A percentile compares a stretch with the other conserved stretches of the same genome.
Evolutionary conservation across 106 monocot species (phyloP).

Genomic region (Posidonia australis): DNA sequence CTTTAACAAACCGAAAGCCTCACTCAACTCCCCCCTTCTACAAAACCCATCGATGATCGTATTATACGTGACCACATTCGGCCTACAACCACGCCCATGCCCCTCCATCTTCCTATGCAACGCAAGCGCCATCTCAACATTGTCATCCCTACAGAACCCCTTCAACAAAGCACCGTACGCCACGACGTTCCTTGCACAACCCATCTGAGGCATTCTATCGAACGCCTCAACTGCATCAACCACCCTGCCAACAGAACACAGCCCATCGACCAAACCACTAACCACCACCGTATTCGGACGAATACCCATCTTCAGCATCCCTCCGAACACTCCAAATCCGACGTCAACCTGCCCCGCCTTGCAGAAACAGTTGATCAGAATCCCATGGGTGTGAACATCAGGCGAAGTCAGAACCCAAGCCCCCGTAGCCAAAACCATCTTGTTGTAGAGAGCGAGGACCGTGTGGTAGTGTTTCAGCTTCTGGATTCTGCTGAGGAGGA

Average conservation of each 20-base stretch:
- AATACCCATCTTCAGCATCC: slow-evolving; percentile 15
- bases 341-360: neutral
- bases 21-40: neutral
- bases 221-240: slow-evolving; percentile 16
- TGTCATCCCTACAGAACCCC: slow-evolving; percentile 3
- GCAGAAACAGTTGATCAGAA: slow-evolving; percentile 9
- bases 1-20: neutral
- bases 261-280: slow-evolving; percentile 14
- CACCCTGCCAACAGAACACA: slow-evolving; percentile 9
- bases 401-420: neutral
- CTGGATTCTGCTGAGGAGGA: slow-evolving; percentile 5
- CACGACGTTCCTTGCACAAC: slow-evolving; percentile 6
- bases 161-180: slow-evolving; percentile 12
- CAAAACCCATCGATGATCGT: slow-evolving; percentile 11
- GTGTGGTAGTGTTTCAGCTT: neutral
- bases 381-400: slow-evolving; percentile 3
- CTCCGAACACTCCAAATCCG: slow-evolving; percentile 10
- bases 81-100: neutral
- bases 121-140: neutral
- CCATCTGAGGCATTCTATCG: slow-evolving; percentile 12
- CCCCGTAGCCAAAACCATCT: neutral
- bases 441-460: neutral
- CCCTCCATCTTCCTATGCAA: slow-evolving; percentile 9
- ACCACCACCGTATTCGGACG: neutral
- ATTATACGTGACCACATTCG: slow-evolving; percentile 18